Base-by-base conservation (phyloP, 257 asterid genomes). In the Gentiana dahurica region DNA sequence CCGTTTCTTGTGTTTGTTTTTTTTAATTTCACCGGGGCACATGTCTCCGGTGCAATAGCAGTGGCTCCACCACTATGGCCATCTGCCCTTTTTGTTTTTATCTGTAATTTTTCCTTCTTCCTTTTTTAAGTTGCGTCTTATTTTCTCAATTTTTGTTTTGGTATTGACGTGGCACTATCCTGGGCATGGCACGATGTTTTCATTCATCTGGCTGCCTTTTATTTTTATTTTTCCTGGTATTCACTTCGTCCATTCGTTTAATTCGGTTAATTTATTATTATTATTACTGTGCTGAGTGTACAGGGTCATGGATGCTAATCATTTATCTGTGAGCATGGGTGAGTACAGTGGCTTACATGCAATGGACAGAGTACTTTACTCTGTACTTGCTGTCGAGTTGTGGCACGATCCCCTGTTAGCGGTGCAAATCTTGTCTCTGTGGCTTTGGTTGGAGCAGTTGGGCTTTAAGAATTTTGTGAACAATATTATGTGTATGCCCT, bases 391-490 rank as follows among this genome's bases (percentile, higher is more conserved):
- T 5, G 33, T 59, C 33, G 79, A 77, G 10, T 82, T 86, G 4
- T 48, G 64, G 13, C 85, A 85, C 51, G 59, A 78, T 49, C 88
- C 90, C 6, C 1, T 61, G 0, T 90, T 81, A 41, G 65, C 76
- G 41, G 65, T 84, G 11, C 82, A 77, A 34, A 59, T 76, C 7
- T 49, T 87, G 75, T 83, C 81, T 53, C 56, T 84, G 2, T 81
- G 87, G 89, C 49, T 84, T 38, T 84, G 86, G 83, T 34, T 84
- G 12, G 94, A 87, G 65, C 68, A 66, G 8, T 6, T 35, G 2
- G 77, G 80, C 15, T 57, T 54, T 52, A 55, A 58, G 64, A 50
- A 64, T 32, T 10, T 69, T 59, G 56, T 80, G 3, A 39, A 61
- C 55, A 76, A 41, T 57, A 59, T 87, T 54, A 50, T 68, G 49